Base-by-base conservation (phyloP, 768 basidiomycete genomes). In the Amyloporia xantha region DNA sequence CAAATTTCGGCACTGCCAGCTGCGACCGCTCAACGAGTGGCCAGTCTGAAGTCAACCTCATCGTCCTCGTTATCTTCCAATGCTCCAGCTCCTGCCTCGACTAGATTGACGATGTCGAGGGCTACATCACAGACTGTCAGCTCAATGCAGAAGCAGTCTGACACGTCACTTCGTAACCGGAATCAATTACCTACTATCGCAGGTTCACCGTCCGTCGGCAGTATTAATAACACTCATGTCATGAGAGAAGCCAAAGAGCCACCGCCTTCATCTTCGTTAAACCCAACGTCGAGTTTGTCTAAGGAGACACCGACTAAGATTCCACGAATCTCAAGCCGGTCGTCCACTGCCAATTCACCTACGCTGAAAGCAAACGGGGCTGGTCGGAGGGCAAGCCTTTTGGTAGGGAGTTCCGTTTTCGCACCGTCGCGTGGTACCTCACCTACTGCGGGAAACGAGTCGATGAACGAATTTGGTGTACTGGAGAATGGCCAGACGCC, bases 291-390 rank as follows among this genome's bases (percentile, higher is more conserved):
- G 24, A 68, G 71, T 9, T 66, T 82, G 48, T 63, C 77, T 4
- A 91, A 91, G 66, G 90, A 91, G 61, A 91, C 91, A 0, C 91
- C 91, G 2, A 94, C 91, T 17, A 93, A 91, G 71, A 94, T 93
- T 59, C 91, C 91, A 41, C 86, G 91, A 21, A 92, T 94, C 35
- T 86, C 89, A n/a, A 88, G 88, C 60, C 78, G 85, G 27, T 82
- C 84, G 2, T 87, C 90, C 4, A 80, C 85, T 9, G 77, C 76
- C 45, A 76, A 79, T 41, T 89, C 89, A 5, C 90, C 90, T 12
- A 76, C 84, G 37, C 64, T 79, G 47, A 82, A 82, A 56, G 70
- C 72, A 2, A 59, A 62, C 33, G 64, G 78, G 44, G 70, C 75
- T 7, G 75, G 71, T 51, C 80, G 86, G 30, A 75, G 91, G 36